Base-by-base conservation (phyloP, 257 asterid species). In the Rauvolfia tetraphylla region DNA sequence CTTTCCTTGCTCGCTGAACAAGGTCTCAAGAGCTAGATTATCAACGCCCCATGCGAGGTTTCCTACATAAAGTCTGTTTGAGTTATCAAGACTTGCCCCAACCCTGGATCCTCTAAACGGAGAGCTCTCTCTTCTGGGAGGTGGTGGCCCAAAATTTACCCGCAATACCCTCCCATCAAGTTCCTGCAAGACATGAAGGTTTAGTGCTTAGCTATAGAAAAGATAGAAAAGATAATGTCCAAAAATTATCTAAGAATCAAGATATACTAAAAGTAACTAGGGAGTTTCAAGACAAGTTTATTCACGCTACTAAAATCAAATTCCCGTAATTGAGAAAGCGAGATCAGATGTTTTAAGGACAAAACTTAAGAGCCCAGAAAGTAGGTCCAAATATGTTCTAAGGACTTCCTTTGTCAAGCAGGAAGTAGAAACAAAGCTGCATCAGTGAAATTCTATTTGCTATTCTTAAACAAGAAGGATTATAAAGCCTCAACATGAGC, bases 21-120 rank as follows among this genome's bases (percentile, higher is more conserved):
- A 74, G 85, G 87, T 85, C 77, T 87, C 95, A 1, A 92, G 97
- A 0, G 96, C 85, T 38, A 74, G 81, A 75, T 90, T 77, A 80
- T 94, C 97, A 67, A 92, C 97, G 25, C 95, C 94, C 98, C 98
- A 94, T 3, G 94, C 79, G 53, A 92, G 97, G 85, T 94, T 94
- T 51, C 97, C 97, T 23, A 90, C 97, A 75, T 90, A 88, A 46
- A 92, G 81, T 73, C 88, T 86, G 83, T 92, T 88, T 75, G 82
- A 11, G 86, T 68, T 79, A 58, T 85, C 89, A 18, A 76, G 75
- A 74, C 85, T 80, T 14, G 74, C 66, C 62, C 94, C 90, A 69
- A 89, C 93, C 84, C 96, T 84, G 41, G 86, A 78, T 69, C 89
- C 89, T 58, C 90, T 67, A 76, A 75, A 89, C 36, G 95, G 75